Conservation (phyloP, 2,329 filamentous ascomycete genomes). For the Magnaporthiopsis rhizophila region DNA sequence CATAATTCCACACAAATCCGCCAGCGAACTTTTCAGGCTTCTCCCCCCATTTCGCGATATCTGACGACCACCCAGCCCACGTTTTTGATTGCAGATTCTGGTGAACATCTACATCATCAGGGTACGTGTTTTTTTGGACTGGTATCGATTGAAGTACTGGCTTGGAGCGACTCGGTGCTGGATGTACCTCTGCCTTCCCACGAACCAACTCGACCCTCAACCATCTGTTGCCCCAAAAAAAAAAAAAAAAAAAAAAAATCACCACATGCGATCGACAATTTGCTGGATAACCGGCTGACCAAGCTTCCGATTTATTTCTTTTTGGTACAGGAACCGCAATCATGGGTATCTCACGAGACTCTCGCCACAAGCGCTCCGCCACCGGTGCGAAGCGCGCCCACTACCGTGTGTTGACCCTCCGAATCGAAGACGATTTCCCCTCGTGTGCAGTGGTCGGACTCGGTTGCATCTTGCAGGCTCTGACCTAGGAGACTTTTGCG, state of each 20-base stretch:
- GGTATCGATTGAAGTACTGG: background rate
- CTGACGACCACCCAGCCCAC: constrained; percentile 7
- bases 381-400: constrained; percentile 95
- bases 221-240: background rate
- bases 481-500: constrained; percentile 45
- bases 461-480: constrained; percentile 37
- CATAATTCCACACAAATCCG: constrained; percentile 6
- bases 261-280: background rate
- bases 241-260: background rate
- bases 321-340: constrained; percentile 59
- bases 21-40: constrained; percentile 3
- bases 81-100: constrained; percentile 7
- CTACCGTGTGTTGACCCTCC: constrained; percentile 62
- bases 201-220: background rate
- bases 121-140: constrained; percentile 1
- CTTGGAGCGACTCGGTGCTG: background rate
- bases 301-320: background rate
- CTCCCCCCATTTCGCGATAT: constrained; percentile 5
- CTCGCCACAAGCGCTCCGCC: constrained; percentile 99
- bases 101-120: constrained; percentile 8
- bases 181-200: background rate
- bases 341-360: constrained; percentile 99
- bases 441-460: background rate
- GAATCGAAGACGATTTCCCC: background rate
- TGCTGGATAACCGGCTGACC: background rate